phyloP scores from a whole-genome alignment of 192 early-diverging fungal genomes.

The Lobosporangium transversale region DNA sequence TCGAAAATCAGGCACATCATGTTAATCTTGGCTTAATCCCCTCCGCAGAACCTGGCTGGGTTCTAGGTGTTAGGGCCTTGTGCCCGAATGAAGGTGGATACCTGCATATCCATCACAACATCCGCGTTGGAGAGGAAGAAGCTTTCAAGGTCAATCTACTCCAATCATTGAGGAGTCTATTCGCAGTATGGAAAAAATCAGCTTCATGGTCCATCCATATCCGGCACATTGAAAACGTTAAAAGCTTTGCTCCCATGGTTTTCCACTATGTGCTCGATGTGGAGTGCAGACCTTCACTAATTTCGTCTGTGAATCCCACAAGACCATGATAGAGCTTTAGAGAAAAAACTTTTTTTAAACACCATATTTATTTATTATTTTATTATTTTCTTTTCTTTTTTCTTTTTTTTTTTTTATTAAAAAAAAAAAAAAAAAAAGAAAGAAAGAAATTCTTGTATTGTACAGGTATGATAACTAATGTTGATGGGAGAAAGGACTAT shows the following conservation, averaged over 20 bases:
- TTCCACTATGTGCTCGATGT: conserved; percentile 54
- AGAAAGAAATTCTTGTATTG: conserved; percentile 2
- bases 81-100: conserved; percentile 44
- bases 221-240: conserved; percentile 46
- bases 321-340: too few relatives aligned
- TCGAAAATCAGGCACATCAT: conserved; percentile 51
- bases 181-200: conserved; percentile 18
- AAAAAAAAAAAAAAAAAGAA: too few relatives aligned
- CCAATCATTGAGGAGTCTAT: conserved; percentile 12
- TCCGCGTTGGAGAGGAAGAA: conserved; percentile 38
- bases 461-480: conserved; percentile 6
- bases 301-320: neutral
- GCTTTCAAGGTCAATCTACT: conserved; percentile 30
- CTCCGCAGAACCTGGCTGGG: conserved; percentile 51
- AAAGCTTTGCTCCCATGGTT: conserved; percentile 53
- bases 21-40: conserved; percentile 54
- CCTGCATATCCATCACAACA: conserved; percentile 51
- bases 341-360: neutral
- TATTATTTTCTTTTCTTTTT: neutral
- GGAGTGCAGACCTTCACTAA: conserved; percentile 28
- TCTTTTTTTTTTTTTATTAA: too few relatives aligned
- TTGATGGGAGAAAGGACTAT: neutral
- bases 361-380: neutral
- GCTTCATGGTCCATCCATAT: conserved; percentile 26
- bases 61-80: conserved; percentile 40